Base-by-base conservation (phyloP, 202 grass and related monocot genomes). In the Miscanthus sacchariflorus region DNA sequence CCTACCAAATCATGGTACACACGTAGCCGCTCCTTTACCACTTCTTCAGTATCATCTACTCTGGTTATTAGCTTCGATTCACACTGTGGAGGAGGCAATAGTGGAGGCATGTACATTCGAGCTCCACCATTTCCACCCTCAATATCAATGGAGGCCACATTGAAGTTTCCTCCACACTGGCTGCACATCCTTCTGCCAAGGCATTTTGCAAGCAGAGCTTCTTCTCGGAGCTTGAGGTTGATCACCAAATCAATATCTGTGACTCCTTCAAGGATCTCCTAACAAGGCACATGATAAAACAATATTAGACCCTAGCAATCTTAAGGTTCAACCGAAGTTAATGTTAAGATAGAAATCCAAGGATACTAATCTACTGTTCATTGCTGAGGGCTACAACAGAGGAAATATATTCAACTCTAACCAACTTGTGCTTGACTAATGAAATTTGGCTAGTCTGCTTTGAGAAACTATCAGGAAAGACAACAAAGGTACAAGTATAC, bases 211-310 rank as follows among this genome's bases (percentile, higher is more conserved):
- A 99, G 90, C 25, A 99, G 54, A 24, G 92, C 88, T 67, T 99
- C 93, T 91, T 99, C 97, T 84, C 73, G 86, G 8, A 99, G 90
- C 72, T 91, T 95, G 64, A 99, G 91, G 70, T 97, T 99, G 72
- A 99, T 92, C 66, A 95, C 94, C 72, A 97, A 82, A 85, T 99
- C 97, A 75, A 99, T 93, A 78, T 97, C 93, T 36, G 93, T 97
- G 45, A 99, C 92, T 36, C 92, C 92, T 84, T 96, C 94, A 1
- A 99, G 88, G 87, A 99, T 99, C 89, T 99, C 97, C 97, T 99
- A 85, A 49, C 12, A 88, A 68, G 80, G 35, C 72, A 88, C 36
- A 86, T 5, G 21, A 33, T 73, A 56, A 5, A 75, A 74, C 79
- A 83, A 44, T 42, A 39, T 74, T 58, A 28, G 17, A 5, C 43